phyloP scores from a whole-genome alignment of 2,329 filamentous ascomycete genomes.

The Diaporthe velutina region DNA sequence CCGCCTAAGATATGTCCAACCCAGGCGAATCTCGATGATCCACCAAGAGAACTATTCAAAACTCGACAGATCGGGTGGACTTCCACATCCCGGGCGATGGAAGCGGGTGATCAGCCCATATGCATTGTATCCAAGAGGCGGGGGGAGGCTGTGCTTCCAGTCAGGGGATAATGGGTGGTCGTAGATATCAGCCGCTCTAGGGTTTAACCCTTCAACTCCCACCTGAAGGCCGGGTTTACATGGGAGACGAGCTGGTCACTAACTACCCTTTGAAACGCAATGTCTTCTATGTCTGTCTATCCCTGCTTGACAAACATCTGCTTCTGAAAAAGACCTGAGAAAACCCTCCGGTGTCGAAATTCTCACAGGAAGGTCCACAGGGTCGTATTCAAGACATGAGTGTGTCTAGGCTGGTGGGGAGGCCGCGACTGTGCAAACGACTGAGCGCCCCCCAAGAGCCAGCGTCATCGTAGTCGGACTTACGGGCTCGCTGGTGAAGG shows the following conservation, averaged over 20 bases:
- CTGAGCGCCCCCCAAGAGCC: not conserved
- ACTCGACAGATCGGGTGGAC: too few species aligned
- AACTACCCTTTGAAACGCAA: not conserved
- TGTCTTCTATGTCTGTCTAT: not conserved
- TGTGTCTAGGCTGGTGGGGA: not conserved
- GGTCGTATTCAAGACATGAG: not conserved
- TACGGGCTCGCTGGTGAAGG: conserved; percentile 45
- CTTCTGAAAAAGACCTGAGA: not conserved
- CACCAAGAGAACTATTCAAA: not conserved
- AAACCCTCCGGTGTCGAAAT: not conserved
- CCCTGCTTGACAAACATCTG: not conserved
- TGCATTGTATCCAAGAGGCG: not conserved
- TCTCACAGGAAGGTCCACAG: not conserved
- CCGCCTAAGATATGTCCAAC: not conserved
- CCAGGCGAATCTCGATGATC: too few species aligned
- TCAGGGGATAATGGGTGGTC: not conserved
- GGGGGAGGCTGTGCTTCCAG: not conserved
- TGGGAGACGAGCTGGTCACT: not conserved
- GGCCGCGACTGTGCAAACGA: too few species aligned
- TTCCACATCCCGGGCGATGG: not conserved
- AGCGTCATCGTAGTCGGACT: conserved; percentile 41
- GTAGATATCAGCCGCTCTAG: not conserved
- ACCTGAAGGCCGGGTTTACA: not conserved
- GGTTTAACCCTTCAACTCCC: not conserved
- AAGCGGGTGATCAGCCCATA: not conserved